Evolutionary conservation across 768 basidiomycete species (phyloP).

Genomic region (Pleurotus citrinopileatus): DNA sequence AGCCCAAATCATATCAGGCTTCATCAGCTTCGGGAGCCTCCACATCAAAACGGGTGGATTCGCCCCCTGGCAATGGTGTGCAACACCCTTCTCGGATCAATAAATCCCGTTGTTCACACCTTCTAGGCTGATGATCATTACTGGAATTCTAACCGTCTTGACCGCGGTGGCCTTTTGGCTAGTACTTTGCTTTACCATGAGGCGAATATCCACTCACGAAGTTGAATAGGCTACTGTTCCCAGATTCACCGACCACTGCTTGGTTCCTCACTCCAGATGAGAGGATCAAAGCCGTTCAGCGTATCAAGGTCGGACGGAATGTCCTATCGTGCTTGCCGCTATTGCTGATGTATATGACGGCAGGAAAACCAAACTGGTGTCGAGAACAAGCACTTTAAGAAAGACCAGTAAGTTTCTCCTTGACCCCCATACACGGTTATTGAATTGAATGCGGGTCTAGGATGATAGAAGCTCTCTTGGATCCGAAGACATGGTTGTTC

Average conservation of each 20-base stretch:
- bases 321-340: neutral
- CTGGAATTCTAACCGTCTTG: conserved; percentile 55
- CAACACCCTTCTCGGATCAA: too few relatives aligned
- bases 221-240: conserved; percentile 50
- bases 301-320: conserved; percentile 45
- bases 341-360: neutral
- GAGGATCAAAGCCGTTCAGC: conserved; percentile 45
- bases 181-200: conserved; percentile 9
- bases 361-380: conserved; percentile 78
- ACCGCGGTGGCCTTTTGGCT: conserved; percentile 57
- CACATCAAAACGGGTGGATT: conserved; percentile 57
- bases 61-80: conserved; percentile 72
- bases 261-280: conserved; percentile 56
- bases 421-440: neutral
- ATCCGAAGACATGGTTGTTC: conserved; percentile 78
- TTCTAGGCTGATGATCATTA: conserved; percentile 66
- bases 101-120: neutral
- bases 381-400: conserved; percentile 81
- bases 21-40: conserved; percentile 62
- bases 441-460: conserved; percentile 27
- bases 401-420: conserved; percentile 59
- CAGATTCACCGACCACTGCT: conserved; percentile 58
- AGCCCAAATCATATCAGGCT: conserved; percentile 72
- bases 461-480: conserved; percentile 63
- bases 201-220: neutral